Percentiles rank a stretch among this genome's conserved stretches.
Conservation (phyloP, 441 rosid genomes). For the Syzygium syzygioides region DNA sequence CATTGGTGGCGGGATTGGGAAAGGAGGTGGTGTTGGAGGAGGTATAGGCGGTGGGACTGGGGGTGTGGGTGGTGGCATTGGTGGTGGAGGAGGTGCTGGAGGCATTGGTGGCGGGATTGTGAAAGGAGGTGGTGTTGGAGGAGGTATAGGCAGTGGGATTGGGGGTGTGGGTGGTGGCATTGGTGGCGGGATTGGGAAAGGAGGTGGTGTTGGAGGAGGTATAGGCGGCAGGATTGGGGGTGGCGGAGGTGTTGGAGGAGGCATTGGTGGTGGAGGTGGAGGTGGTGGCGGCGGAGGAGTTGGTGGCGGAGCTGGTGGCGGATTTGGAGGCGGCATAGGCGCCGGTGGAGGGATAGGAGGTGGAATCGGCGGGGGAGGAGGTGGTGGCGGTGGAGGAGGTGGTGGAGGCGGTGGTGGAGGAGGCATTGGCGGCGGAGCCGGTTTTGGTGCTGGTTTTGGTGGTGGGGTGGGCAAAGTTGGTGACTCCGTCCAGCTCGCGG, state of each 20-base stretch:
- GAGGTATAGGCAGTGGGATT: rapidly evolving
- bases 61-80: background rate
- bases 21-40: background rate
- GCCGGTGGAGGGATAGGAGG: background rate
- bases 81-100: background rate
- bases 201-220: background rate
- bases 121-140: no score
- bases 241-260: background rate
- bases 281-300: background rate
- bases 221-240: background rate
- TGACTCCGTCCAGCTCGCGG: background rate
- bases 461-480: background rate
- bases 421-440: background rate
- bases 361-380: background rate
- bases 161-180: background rate
- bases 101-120: background rate
- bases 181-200: background rate
- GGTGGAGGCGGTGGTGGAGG: background rate
- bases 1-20: no score
- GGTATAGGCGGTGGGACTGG: background rate
- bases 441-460: background rate
- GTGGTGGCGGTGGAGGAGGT: background rate
- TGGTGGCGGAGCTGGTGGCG: background rate
- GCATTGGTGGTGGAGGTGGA: background rate
- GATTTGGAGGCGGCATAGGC: background rate